Evolutionary conservation across 805 yeast species (phyloP).

Genomic region (Huiozyma naganishii): DNA sequence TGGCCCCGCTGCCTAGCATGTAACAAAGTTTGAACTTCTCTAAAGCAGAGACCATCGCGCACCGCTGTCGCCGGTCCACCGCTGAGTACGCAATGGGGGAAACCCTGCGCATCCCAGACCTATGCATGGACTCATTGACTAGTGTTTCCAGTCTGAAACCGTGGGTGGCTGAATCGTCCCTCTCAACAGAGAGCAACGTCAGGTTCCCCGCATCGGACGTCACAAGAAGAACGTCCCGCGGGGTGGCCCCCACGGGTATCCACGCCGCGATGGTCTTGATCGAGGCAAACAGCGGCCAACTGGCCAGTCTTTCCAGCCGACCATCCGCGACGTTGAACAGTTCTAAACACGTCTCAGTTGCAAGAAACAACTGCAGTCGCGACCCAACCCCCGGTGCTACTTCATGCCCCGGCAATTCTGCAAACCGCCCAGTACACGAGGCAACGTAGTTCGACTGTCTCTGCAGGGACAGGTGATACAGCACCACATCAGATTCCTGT

Average conservation of each 20-base stretch:
- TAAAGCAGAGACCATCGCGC: slow-evolving; percentile 57
- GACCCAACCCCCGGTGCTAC: slow-evolving; percentile 1
- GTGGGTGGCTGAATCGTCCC: slow-evolving; percentile 21
- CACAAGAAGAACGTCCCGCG: slow-evolving; percentile 48
- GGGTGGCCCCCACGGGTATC: slow-evolving; percentile 38
- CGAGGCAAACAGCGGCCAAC: slow-evolving; percentile 45
- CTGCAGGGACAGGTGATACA: slow-evolving; percentile 66
- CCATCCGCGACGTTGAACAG: slow-evolving; percentile 43
- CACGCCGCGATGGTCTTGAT: slow-evolving; percentile 44
- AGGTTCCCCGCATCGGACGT: slow-evolving; percentile 77
- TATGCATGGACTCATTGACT: slow-evolving; percentile 56
- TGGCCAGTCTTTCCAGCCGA: slow-evolving; percentile 33
- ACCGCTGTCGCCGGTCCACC: slow-evolving; percentile 63
- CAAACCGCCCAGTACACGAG: slow-evolving; percentile 61
- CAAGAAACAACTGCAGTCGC: slow-evolving; percentile 24
- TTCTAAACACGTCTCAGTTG: slow-evolving; percentile 22
- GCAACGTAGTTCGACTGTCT: slow-evolving; percentile 42
- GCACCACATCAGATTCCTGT: slow-evolving; percentile 9
- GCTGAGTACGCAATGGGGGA: slow-evolving; percentile 67
- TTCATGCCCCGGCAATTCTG: slow-evolving; percentile 23
- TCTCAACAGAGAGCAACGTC: slow-evolving; percentile 25
- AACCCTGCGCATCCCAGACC: slow-evolving; percentile 63
- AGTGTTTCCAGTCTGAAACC: slow-evolving; percentile 32
- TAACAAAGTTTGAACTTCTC: slow-evolving; percentile 69
- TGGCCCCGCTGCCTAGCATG: slow-evolving; percentile 34